These are phyloP conservation scores for Berkeleyomyces basicola DNA, from an alignment of 2,329 filamentous ascomycete genomes.

Conservation along the genomic window DNA sequence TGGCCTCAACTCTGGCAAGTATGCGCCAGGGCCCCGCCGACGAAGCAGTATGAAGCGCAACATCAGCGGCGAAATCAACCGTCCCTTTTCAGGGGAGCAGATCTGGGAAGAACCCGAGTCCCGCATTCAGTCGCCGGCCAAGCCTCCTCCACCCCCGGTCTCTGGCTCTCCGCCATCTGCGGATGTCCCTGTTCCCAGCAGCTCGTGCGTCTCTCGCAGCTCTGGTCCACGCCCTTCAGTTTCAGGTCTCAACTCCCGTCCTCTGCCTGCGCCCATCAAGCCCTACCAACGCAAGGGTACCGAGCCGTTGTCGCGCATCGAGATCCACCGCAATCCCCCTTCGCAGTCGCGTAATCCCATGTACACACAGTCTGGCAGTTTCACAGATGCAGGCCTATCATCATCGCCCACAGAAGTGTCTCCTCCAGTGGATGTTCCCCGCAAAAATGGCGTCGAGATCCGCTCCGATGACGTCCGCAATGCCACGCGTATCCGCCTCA, in stretches of 20 bases:
- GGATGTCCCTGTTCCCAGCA: background rate
- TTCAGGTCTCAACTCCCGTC: slow-evolving; percentile 14
- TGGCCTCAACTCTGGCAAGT: slow-evolving; percentile 16
- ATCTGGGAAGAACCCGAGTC: slow-evolving; percentile 78
- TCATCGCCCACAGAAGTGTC: background rate
- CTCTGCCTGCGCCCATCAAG: slow-evolving; percentile 25
- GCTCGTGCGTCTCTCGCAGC: background rate
- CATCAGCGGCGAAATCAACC: slow-evolving; percentile 49
- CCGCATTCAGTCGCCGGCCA: slow-evolving; percentile 14
- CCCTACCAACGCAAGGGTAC: slow-evolving; percentile 23
- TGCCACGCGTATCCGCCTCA: slow-evolving; percentile 72
- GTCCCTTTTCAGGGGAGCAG: slow-evolving; percentile 56
- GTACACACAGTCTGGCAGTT: slow-evolving; percentile 30
- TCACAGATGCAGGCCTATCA: background rate
- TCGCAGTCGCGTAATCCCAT: slow-evolving; percentile 65
- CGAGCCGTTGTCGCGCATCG: slow-evolving; percentile 36
- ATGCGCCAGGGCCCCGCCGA: slow-evolving; percentile 26
- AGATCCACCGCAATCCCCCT: slow-evolving; percentile 74
- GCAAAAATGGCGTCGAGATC: slow-evolving; percentile 65
- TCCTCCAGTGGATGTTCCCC: background rate
- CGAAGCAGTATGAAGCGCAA: slow-evolving; percentile 54
- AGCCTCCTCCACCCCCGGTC: background rate
- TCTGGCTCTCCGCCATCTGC: slow-evolving; percentile 18
- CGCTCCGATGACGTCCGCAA: slow-evolving; percentile 74
- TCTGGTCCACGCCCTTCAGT: slow-evolving; percentile 5